Conservation (phyloP, 331 rosid genomes). For the Cydonia oblonga region DNA sequence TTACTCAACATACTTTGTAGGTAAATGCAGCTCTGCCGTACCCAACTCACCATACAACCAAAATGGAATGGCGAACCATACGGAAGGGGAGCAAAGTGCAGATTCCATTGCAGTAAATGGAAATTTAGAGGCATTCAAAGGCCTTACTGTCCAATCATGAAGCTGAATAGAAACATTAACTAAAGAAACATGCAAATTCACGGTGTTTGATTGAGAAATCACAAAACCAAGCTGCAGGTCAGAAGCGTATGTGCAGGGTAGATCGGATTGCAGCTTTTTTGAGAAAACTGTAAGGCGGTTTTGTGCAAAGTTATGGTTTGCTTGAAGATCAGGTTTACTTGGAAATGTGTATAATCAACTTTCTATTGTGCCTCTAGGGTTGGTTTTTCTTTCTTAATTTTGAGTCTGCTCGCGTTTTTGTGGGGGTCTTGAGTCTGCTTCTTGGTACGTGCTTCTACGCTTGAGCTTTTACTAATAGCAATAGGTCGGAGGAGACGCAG, state of each 20-base stretch:
- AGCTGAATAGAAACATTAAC: constrained; percentile 14
- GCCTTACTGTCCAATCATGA: constrained; percentile 36
- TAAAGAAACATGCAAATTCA: constrained; percentile 9
- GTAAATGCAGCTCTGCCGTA: constrained; percentile 60
- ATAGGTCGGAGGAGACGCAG: constrained; percentile 33
- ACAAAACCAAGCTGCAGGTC: constrained; percentile 19
- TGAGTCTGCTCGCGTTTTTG: constrained; percentile 25
- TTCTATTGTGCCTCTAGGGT: constrained; percentile 26
- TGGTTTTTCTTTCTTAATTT: constrained; percentile 6
- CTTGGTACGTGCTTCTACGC: constrained; percentile 14
- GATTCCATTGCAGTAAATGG: constrained; percentile 53
- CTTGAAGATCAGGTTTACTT: constrained; percentile 11
- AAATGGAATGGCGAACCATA: constrained; percentile 38
- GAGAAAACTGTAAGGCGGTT: constrained; percentile 18
- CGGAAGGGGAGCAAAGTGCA: constrained; percentile 20
- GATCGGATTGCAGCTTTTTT: constrained; percentile 19
- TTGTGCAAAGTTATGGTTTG: constrained; percentile 27
- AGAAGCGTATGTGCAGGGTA: constrained; percentile 1
- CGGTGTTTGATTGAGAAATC: constrained; percentile 18
- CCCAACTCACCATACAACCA: constrained; percentile 44
- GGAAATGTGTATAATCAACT: constrained; percentile 61
- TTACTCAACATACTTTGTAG: constrained; percentile 67
- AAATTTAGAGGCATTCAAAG: constrained; percentile 49
- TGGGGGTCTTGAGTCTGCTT: constrained; percentile 26
- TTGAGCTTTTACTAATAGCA: constrained; percentile 27